A percentile compares a stretch with the other conserved stretches of the same genome.
phyloP scores from a whole-genome alignment of 305 asterid species.

The Caryopteris hybrid region DNA sequence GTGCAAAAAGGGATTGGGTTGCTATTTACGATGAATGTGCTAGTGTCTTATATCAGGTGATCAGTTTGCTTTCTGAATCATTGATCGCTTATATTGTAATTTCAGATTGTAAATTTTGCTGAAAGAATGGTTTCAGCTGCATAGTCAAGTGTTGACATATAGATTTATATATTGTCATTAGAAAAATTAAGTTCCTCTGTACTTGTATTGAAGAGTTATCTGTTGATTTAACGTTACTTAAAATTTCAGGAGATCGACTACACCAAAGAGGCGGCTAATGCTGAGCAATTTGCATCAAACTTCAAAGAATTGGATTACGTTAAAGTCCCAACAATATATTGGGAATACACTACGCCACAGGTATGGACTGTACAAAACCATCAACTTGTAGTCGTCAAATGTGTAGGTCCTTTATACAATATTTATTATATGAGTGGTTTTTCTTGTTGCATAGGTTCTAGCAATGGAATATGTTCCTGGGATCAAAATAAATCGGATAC shows the following conservation, averaged over 20 bases:
- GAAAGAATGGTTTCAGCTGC: background rate
- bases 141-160: background rate
- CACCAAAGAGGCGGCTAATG: constrained; percentile 83
- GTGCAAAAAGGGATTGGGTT: constrained; percentile 99
- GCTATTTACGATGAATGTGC: constrained; percentile 98
- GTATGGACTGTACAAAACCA: constrained; percentile 29
- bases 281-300: constrained; percentile 69
- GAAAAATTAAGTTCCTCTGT: background rate
- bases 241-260: constrained; percentile 77
- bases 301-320: constrained; percentile 80
- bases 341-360: constrained; percentile 94
- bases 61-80: background rate
- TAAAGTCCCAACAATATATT: constrained; percentile 77
- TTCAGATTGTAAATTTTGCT: background rate
- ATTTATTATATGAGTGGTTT: constrained; percentile 2
- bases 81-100: background rate
- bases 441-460: constrained; percentile 43
- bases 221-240: background rate
- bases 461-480: constrained; percentile 95
- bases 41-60: constrained; percentile 83
- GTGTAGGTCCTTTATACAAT: constrained; percentile 13
- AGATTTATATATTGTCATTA: background rate
- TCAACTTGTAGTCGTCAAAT: constrained; percentile 6
- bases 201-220: too few species aligned
- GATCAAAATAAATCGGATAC: constrained; percentile 84